Percentiles rank a stretch among this genome's conserved stretches.
phyloP scores from a whole-genome alignment of 345 rosid genomes.

The Eucalyptus lansdowneana region DNA sequence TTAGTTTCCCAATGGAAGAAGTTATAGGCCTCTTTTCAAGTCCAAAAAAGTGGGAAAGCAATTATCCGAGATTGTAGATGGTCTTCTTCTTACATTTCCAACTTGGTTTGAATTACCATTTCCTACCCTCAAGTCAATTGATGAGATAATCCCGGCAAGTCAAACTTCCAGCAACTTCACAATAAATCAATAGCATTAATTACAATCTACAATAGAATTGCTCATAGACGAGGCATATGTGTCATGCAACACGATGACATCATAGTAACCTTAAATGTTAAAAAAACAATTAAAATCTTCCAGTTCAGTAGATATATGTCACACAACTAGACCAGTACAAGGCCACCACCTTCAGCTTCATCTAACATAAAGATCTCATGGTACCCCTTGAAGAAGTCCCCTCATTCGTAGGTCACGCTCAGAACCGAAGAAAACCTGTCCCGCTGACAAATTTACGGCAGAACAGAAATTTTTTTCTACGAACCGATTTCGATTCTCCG shows the following conservation, averaged over 20 bases:
- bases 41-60: not conserved
- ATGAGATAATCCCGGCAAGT: not conserved
- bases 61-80: not conserved
- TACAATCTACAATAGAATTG: not conserved
- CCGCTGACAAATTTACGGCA: no score
- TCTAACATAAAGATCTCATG: no score
- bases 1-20: no score
- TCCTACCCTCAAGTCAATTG: not conserved
- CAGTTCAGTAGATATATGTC: not conserved
- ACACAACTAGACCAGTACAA: not conserved
- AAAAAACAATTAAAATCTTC: no score
- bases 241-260: not conserved
- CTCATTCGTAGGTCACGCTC: no score
- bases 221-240: not conserved
- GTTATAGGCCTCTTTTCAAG: not conserved
- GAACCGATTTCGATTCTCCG: no score
- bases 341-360: no score
- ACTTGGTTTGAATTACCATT: not conserved
- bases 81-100: not conserved
- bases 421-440: no score
- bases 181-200: not conserved
- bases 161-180: not conserved
- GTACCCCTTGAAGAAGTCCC: no score
- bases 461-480: no score
- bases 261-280: not conserved